Conservation (phyloP, 2,329 filamentous ascomycete genomes). For the Alternaria tenuissima region DNA sequence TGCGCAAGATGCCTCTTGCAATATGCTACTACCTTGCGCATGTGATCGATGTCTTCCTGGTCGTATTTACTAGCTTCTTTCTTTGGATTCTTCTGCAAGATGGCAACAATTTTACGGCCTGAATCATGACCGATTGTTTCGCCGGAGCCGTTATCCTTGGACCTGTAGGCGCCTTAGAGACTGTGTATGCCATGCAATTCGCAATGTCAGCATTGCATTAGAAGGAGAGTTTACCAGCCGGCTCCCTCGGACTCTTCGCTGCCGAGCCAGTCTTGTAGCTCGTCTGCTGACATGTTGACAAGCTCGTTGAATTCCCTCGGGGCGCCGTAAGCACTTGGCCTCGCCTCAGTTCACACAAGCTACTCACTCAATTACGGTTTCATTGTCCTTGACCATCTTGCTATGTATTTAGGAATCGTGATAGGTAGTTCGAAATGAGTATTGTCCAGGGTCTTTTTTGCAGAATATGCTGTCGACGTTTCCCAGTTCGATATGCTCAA, state of each 20-base stretch:
- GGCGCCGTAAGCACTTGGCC: slow-evolving; percentile 1
- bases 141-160: slow-evolving; percentile 61
- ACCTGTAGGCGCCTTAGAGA: slow-evolving; percentile 5
- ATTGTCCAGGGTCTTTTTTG: background rate
- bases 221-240: slow-evolving; percentile 58
- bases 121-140: slow-evolving; percentile 71
- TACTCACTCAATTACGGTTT: slow-evolving; percentile 59
- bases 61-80: slow-evolving; percentile 66
- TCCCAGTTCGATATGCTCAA: background rate
- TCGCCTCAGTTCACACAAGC: background rate
- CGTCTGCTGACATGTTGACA: slow-evolving; percentile 70
- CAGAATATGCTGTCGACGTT: background rate
- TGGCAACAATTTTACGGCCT: slow-evolving; percentile 69
- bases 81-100: slow-evolving; percentile 68
- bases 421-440: background rate
- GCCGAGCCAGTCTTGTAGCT: slow-evolving; percentile 69
- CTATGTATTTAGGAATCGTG: background rate
- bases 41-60: slow-evolving; percentile 65
- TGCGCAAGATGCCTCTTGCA: slow-evolving; percentile 73
- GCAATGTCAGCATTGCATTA: slow-evolving; percentile 1
- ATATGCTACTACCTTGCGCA: slow-evolving; percentile 70
- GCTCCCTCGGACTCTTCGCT: slow-evolving; percentile 65
- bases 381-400: slow-evolving; percentile 62
- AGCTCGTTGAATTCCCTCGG: slow-evolving; percentile 69
- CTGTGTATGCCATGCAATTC: background rate